A percentile compares a stretch with the other conserved stretches of the same genome.
phyloP scores from a whole-genome alignment of 345 rosid genomes.

The Lepidium sativum region DNA sequence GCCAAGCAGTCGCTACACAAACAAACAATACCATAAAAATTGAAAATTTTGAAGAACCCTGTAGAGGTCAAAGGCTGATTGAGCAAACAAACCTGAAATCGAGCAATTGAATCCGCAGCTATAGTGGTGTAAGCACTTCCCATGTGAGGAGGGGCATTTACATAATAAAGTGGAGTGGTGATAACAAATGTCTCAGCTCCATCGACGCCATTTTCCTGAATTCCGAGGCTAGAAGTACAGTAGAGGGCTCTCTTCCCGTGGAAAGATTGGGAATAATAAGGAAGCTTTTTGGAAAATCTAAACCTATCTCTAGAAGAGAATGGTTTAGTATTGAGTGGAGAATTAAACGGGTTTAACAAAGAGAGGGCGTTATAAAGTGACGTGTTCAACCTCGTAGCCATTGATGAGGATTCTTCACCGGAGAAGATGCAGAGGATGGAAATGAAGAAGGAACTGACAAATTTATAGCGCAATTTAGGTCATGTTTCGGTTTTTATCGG shows the following conservation, averaged over 20 bases:
- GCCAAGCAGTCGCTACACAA: constrained; percentile 71
- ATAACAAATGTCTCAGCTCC: constrained; percentile 46
- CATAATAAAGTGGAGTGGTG: constrained; percentile 94
- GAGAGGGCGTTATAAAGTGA: constrained; percentile 50
- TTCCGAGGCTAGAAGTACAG: constrained; percentile 30
- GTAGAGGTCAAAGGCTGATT: background rate
- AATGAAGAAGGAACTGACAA: background rate
- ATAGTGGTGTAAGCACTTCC: constrained; percentile 98
- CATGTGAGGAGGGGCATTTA: constrained; percentile 99
- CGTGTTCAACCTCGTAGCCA: constrained; percentile 61
- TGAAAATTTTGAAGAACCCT: background rate
- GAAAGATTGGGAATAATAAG: constrained; percentile 21
- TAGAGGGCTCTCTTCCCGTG: constrained; percentile 31
- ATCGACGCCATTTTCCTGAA: background rate
- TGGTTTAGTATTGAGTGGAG: constrained; percentile 26
- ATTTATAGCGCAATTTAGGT: constrained; percentile 18
- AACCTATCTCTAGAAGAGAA: constrained; percentile 38
- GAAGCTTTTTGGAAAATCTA: constrained; percentile 28
- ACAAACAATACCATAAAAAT: background rate
- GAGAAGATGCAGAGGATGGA: constrained; percentile 15
- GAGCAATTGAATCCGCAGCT: constrained; percentile 89
- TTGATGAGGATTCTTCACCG: constrained; percentile 21
- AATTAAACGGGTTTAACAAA: constrained; percentile 39
- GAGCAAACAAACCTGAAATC: constrained; percentile 64
- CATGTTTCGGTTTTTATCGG: constrained; percentile 8